Percentiles rank a stretch among this genome's conserved stretches.
Evolutionary conservation across 2,329 filamentous ascomycete species (phyloP).

Genomic region (Talaromyces sp.): DNA sequence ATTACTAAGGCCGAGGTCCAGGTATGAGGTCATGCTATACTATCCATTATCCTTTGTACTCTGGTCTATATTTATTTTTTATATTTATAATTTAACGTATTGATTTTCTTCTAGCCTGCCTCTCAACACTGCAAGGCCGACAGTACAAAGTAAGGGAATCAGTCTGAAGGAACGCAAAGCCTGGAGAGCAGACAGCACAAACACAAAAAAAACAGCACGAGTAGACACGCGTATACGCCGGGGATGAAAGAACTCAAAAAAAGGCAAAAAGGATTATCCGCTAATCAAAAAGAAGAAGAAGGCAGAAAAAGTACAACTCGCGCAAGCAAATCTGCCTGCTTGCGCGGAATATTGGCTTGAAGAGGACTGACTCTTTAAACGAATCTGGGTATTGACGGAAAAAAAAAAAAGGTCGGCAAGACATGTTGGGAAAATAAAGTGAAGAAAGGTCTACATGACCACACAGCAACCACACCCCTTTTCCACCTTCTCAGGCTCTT

Average conservation of each 20-base stretch:
- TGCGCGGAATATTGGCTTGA: not conserved
- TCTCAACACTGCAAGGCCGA: not conserved
- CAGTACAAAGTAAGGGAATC: conserved; percentile 2
- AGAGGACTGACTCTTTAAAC: not conserved
- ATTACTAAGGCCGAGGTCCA: not conserved
- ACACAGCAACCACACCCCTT: conserved; percentile 66
- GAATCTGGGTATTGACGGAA: conserved; percentile 8
- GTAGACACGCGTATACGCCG: not conserved
- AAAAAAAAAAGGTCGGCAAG: not conserved
- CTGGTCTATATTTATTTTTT: not conserved
- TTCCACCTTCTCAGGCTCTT: conserved; percentile 52
- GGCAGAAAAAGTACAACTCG: conserved; percentile 4
- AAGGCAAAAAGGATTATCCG: not conserved
- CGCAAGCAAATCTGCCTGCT: conserved; percentile 1
- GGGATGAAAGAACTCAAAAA: not conserved
- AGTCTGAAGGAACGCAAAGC: conserved; percentile 1
- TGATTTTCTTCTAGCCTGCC: not conserved
- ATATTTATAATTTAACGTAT: not conserved
- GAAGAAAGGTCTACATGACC: conserved; percentile 57
- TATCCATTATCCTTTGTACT: not conserved
- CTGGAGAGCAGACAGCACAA: not conserved
- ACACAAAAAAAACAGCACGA: not conserved
- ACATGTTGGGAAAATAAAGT: not conserved
- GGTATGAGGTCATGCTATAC: not conserved
- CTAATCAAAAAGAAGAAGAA: not conserved